These are phyloP conservation scores for Gymnopus androsaceus DNA, from an alignment of 1,284 basidiomycete species.

Conservation along the genomic window DNA sequence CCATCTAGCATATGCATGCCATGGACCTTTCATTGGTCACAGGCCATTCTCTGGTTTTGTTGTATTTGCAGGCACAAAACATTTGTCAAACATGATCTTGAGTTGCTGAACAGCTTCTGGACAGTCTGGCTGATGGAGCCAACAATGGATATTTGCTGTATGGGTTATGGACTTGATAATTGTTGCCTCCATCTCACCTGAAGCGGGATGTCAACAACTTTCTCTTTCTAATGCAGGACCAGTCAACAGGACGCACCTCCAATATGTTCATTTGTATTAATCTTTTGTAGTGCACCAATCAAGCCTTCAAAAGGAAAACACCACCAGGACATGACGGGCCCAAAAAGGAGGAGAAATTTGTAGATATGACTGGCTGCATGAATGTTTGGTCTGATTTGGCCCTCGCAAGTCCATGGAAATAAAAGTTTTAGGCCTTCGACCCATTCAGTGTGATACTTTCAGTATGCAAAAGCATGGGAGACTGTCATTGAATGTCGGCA, in stretches of 20 bases:
- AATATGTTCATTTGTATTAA: slow-evolving; percentile 20
- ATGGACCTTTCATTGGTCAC: neutral
- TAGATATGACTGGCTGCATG: slow-evolving; percentile 24
- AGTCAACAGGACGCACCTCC: neutral
- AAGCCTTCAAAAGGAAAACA: slow-evolving; percentile 25
- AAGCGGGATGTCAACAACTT: neutral
- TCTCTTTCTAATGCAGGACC: too few relatives aligned
- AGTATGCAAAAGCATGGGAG: slow-evolving; percentile 15
- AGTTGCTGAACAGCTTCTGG: slow-evolving; percentile 21
- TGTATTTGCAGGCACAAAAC: slow-evolving; percentile 12
- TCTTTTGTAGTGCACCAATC: slow-evolving; percentile 22
- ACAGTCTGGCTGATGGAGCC: slow-evolving; percentile 23
- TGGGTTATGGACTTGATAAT: slow-evolving; percentile 19
- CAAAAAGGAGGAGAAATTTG: slow-evolving; percentile 21
- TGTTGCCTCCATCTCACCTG: slow-evolving; percentile 19
- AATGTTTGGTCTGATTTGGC: slow-evolving; percentile 21
- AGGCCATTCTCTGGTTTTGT: neutral
- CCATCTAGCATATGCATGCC: slow-evolving; percentile 16
- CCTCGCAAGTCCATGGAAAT: slow-evolving; percentile 19
- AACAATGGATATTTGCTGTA: slow-evolving; percentile 16
- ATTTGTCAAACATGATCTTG: slow-evolving; percentile 24
- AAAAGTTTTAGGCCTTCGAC: slow-evolving; percentile 9
- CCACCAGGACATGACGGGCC: slow-evolving; percentile 26
- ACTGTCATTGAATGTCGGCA: slow-evolving; percentile 11
- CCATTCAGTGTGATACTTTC: slow-evolving; percentile 17